These are phyloP conservation scores for Breynia disticha DNA, from an alignment of 441 rosid genomes.

Conservation along the genomic window DNA sequence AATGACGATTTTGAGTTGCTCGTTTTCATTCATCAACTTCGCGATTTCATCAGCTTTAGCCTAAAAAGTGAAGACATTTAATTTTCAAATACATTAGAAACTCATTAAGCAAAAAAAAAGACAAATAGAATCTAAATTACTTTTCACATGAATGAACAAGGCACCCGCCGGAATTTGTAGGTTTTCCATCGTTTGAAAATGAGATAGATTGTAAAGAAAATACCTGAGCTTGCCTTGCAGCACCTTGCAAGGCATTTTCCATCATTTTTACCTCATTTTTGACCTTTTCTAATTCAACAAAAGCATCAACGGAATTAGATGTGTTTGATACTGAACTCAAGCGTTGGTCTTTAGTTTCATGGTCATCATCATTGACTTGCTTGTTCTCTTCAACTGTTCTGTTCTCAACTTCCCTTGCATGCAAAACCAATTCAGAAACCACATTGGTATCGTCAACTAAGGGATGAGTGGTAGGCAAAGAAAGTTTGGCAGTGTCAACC, in stretches of 20 bases:
- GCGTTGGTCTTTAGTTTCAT: conserved; percentile 27
- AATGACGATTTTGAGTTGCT: conserved; percentile 67
- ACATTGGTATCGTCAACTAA: conserved; percentile 36
- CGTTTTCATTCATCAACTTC: conserved; percentile 91
- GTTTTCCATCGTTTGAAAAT: too few relatives aligned
- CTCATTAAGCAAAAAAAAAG: background rate
- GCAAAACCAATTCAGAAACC: conserved; percentile 32
- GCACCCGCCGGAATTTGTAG: too few relatives aligned
- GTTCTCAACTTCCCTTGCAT: conserved; percentile 19
- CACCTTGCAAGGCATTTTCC: conserved; percentile 95
- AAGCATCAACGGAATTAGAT: conserved; percentile 33
- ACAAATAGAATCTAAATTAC: too few relatives aligned
- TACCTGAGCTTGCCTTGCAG: conserved; percentile 99
- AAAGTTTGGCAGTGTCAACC: conserved; percentile 28
- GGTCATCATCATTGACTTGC: conserved; percentile 29
- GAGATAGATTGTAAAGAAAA: background rate
- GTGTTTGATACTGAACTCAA: conserved; percentile 38
- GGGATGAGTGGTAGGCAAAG: conserved; percentile 27
- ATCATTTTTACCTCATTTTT: conserved; percentile 88
- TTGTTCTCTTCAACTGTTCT: conserved; percentile 25
- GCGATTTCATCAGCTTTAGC: conserved; percentile 99
- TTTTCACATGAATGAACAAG: too few relatives aligned
- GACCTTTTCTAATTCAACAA: conserved; percentile 60
- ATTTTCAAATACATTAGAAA: conserved; percentile 14
- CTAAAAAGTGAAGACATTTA: conserved; percentile 29